Evolutionary conservation across 805 yeast genomes (phyloP), one percentile per base, ranked within the genome.

Genomic region (Ogataea nitratoaversa): DNA sequence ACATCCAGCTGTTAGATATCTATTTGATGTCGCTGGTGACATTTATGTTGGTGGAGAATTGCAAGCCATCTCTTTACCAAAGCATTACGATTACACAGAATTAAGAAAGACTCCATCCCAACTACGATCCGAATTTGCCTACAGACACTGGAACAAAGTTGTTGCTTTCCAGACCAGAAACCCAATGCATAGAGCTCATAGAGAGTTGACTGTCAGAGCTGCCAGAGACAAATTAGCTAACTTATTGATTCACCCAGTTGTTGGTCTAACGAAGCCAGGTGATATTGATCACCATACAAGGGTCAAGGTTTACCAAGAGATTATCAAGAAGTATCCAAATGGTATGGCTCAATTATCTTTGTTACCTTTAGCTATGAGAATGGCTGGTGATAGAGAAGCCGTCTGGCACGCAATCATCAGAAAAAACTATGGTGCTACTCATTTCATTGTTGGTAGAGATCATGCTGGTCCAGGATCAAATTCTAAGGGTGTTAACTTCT

Each of bases 351-450:
- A 85, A 49, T 71, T 90, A 47, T 82, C 96, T 8, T 70, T 90
- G 49, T 73, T 90, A 54, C 98, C 98, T 11, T 72, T 90, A 58
- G 98, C 98, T 30, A 90, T 90, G 98, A 82, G 98, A 74, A 90
- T 90, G 98, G 97, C 93, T 41, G 98, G 98, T 65, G 97, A 91
- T 65, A 80, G 95, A 63, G 98, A 90, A 69, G 98, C 98, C 18
- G 85, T 90, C 33, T 91, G 97, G 97, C 98, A 90, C 62, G 96
- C 97, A 14, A 83, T 91, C 57, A 90, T 90, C 62, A 84, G 98
- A 68, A 87, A 88, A 72, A 90, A 90, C 70, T 89, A 82, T 61
- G 98, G 98, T 60, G 96, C 95, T 41, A 84, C 96, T 38, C 97
- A 91, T 64, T 91, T 91, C 71, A 90, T 90, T 58, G 96, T 90